Base-by-base conservation (phyloP, 1,284 basidiomycete species). In the Pascua guehoae region DNA sequence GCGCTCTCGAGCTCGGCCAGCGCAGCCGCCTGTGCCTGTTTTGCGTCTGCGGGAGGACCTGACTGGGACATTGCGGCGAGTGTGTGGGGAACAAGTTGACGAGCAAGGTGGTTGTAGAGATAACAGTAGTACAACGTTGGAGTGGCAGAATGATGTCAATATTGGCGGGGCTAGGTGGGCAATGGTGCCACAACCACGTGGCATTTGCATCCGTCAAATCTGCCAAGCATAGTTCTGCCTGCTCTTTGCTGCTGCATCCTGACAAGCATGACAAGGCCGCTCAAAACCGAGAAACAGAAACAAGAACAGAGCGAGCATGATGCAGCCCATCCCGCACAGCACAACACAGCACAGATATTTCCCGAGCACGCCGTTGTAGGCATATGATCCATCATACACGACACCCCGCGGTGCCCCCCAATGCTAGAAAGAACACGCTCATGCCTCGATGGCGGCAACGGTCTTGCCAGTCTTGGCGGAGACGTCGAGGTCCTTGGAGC, bases 401-500 rank as follows among this genome's bases (percentile, higher is more conserved):
- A 66, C 66, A 70, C 66, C 62, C 48, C 61, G 53, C 58, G 58
- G 57, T 59, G 58, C 65, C 51, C 54, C 57, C 56, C 57, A 64
- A 58, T 59, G 58, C 66, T 60, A 58, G 54, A 57, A 38, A 52
- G 49, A 54, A 42, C 66, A 53, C 56, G 53, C 61, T 68, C 73
- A 79, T 64, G 75, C 76, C 73, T 79, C 77, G 61, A 79, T 79
- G 59, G 75, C 76, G 49, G 70, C 66, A 58, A 74, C 66, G 60
- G 68, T 76, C 74, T 76, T 74, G 58, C 68, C 70, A 65, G 74
- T 75, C 72, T 74, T 76, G 65, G 66, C 68, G 41, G 77, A 74
- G 56, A 81, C 75, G 56, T 81, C 81, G 77, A 88, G 86, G 81
- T 93, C 90, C 75, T 89, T 91, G 75, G 86, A 86, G 77, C 90